Conservation (phyloP, 805 yeast genomes). For the Blastobotrys peoriensis region DNA sequence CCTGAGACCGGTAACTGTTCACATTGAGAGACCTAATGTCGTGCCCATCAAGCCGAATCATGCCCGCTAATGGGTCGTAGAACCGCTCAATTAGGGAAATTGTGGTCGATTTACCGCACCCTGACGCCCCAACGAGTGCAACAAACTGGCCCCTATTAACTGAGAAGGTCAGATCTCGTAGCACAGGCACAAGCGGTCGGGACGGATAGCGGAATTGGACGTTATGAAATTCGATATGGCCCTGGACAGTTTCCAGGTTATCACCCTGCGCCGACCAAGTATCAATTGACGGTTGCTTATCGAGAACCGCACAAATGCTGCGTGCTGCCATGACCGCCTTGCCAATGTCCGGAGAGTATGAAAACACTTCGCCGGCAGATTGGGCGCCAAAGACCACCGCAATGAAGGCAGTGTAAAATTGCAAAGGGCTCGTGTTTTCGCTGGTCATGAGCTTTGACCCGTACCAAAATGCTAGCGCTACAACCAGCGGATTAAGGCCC, state of each 20-base stretch:
- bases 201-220: conserved; percentile 64
- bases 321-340: conserved; percentile 35
- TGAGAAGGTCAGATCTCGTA: conserved; percentile 44
- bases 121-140: conserved; percentile 64
- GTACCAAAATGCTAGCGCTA: conserved; percentile 40
- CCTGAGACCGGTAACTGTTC: conserved; percentile 42
- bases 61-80: conserved; percentile 45
- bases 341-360: conserved; percentile 39
- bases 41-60: conserved; percentile 46
- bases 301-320: conserved; percentile 30
- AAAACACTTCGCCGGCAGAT: conserved; percentile 36
- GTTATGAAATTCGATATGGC: conserved; percentile 48
- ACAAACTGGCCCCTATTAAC: conserved; percentile 49
- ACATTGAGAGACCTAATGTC: conserved; percentile 45
- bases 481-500: conserved; percentile 35
- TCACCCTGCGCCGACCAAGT: conserved; percentile 27
- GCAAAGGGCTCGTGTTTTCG: conserved; percentile 26
- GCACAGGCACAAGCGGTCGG: conserved; percentile 44
- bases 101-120: conserved; percentile 57
- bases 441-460: conserved; percentile 34
- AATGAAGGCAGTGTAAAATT: conserved; percentile 36
- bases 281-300: conserved; percentile 32
- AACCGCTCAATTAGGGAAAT: conserved; percentile 47
- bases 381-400: conserved; percentile 38
- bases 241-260: conserved; percentile 32